A percentile compares a stretch with the other conserved stretches of the same genome.
Evolutionary conservation across 2,329 filamentous ascomycete species (phyloP).

Genomic region (Stylonectria norvegica): DNA sequence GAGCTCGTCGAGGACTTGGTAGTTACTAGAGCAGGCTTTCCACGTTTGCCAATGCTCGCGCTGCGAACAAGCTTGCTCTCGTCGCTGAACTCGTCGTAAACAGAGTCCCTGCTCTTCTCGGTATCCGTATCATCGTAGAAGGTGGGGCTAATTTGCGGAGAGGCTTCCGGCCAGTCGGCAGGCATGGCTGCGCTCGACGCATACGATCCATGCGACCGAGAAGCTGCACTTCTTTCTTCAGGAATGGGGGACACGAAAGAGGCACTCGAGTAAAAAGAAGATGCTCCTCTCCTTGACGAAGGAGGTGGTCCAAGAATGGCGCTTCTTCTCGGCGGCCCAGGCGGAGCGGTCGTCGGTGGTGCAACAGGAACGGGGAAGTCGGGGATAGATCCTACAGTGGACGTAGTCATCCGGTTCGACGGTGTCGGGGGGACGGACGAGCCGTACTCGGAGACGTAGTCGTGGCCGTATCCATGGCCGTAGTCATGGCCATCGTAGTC

Average conservation of each 20-base stretch:
- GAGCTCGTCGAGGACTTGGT: constrained; percentile 21
- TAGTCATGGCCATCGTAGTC: too few relatives aligned
- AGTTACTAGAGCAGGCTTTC: constrained; percentile 54
- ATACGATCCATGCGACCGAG: constrained; percentile 59
- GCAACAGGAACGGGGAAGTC: constrained; percentile 51
- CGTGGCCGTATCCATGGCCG: too few relatives aligned
- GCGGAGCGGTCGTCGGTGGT: constrained; percentile 24
- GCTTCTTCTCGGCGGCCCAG: constrained; percentile 43
- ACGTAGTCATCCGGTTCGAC: constrained; percentile 49
- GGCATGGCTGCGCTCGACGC: constrained; percentile 73
- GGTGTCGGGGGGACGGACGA: constrained; percentile 46
- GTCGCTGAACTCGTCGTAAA: constrained; percentile 48
- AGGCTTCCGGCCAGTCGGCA: constrained; percentile 57
- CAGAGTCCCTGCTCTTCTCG: constrained; percentile 41
- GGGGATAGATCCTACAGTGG: constrained; percentile 55
- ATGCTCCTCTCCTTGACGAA: constrained; percentile 56
- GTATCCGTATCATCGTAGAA: constrained; percentile 49
- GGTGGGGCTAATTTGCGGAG: constrained; percentile 43
- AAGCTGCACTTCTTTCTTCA: constrained; percentile 62
- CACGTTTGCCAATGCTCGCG: constrained; percentile 59
- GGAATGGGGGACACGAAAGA: constrained; percentile 73
- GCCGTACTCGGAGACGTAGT: constrained; percentile 38
- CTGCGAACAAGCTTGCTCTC: constrained; percentile 57
- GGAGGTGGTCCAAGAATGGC: constrained; percentile 58
- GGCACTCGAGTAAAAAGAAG: constrained; percentile 61